Conservation (phyloP, 768 basidiomycete species). For the Russula brevipes region DNA sequence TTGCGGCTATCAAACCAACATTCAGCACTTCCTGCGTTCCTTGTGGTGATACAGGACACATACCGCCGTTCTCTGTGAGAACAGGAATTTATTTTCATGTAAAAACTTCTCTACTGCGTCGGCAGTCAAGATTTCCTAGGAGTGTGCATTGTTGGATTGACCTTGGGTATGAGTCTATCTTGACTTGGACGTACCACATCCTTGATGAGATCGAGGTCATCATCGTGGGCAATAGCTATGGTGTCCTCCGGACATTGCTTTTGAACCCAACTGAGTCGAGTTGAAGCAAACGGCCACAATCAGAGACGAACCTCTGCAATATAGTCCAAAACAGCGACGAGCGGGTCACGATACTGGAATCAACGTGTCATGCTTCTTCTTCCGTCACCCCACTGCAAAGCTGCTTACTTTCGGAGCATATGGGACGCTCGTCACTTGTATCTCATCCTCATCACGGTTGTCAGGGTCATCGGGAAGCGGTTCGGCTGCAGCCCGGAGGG, state of each 20-base stretch:
- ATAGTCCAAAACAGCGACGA: neutral
- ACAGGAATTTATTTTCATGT: no score
- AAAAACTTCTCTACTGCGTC: no score
- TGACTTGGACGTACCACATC: conserved; percentile 1
- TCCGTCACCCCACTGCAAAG: neutral
- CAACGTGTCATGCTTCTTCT: neutral
- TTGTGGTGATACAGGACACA: no score
- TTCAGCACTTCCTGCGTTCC: no score
- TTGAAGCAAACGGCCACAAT: neutral
- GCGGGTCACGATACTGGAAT: conserved; percentile 10
- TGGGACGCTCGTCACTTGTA: neutral
- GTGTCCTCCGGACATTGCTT: neutral
- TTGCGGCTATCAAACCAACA: no score
- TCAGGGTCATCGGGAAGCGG: conserved; percentile 1
- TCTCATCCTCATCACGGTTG: neutral
- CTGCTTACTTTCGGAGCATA: neutral
- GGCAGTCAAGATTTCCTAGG: neutral
- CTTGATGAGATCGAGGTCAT: conserved; percentile 4
- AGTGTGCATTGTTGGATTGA: neutral
- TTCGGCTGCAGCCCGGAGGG: neutral
- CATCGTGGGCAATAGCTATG: conserved; percentile 11
- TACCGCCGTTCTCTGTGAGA: no score
- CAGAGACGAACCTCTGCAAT: neutral
- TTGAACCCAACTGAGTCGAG: neutral
- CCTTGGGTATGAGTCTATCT: neutral